These are phyloP conservation scores for Microsporum canis DNA, from an alignment of 2,329 filamentous ascomycete genomes.

Conservation along the genomic window DNA sequence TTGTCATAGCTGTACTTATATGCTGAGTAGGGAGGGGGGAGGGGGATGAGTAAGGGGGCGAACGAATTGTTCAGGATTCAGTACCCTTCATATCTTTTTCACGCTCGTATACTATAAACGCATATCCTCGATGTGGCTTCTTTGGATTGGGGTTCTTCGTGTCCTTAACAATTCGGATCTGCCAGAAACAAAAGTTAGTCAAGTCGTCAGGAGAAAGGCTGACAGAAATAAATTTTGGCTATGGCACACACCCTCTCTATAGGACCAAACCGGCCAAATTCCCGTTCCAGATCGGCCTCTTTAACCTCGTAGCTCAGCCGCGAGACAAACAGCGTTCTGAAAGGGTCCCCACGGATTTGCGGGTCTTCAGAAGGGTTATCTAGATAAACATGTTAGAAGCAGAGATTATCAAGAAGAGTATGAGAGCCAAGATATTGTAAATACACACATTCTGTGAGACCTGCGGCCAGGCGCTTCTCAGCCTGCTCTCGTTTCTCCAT, in stretches of 20 bases:
- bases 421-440: background rate
- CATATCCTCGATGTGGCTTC: slow-evolving; percentile 79
- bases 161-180: slow-evolving; percentile 83
- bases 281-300: slow-evolving; percentile 79
- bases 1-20: slow-evolving; percentile 10
- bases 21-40: slow-evolving; percentile 12
- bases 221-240: background rate
- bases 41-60: slow-evolving; percentile 22
- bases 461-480: slow-evolving; percentile 53
- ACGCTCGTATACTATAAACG: slow-evolving; percentile 91
- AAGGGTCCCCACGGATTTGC: slow-evolving; percentile 84
- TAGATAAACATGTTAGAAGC: slow-evolving; percentile 24
- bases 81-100: slow-evolving; percentile 99
- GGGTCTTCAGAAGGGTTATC: slow-evolving; percentile 75
- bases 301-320: slow-evolving; percentile 82
- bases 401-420: background rate
- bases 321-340: slow-evolving; percentile 87
- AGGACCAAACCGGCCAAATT: slow-evolving; percentile 85
- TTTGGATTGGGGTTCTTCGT: slow-evolving; percentile 67
- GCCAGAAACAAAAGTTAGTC: slow-evolving; percentile 14
- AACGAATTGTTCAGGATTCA: slow-evolving; percentile 24
- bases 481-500: slow-evolving; percentile 62
- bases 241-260: slow-evolving; percentile 66
- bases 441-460: slow-evolving; percentile 48
- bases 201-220: background rate